Evolutionary conservation across 371 early-diverging fungal genomes (phyloP).

Genomic region (Synchytrium microbalum): DNA sequence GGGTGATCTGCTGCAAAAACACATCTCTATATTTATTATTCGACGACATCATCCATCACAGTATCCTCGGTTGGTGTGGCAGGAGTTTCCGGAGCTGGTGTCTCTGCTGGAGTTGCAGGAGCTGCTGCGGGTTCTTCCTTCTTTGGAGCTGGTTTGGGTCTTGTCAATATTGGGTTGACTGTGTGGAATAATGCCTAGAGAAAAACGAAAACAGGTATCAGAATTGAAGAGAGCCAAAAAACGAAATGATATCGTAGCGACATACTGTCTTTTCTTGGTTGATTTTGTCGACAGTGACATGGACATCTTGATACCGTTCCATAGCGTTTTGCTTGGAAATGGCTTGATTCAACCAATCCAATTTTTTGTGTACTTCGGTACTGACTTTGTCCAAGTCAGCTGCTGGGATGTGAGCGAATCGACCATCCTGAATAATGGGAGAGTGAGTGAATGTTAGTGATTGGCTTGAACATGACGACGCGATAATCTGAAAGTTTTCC

Average conservation of each 20-base stretch:
- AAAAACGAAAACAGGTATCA: conserved; percentile 9
- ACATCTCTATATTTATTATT: too few relatives aligned
- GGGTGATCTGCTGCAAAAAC: too few relatives aligned
- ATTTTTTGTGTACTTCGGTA: conserved; percentile 64
- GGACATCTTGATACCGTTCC: conserved; percentile 67
- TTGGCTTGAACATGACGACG: neutral
- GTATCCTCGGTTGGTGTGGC: too few relatives aligned
- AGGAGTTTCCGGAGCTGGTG: neutral
- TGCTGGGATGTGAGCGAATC: conserved; percentile 78
- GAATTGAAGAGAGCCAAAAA: conserved; percentile 2
- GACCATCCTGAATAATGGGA: conserved; percentile 45
- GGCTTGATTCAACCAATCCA: conserved; percentile 82
- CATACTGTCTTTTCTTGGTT: conserved; percentile 61
- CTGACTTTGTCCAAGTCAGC: conserved; percentile 78
- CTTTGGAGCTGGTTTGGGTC: conserved; percentile 75
- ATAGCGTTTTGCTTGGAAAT: conserved; percentile 62
- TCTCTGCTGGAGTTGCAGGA: neutral
- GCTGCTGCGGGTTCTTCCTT: conserved; percentile 24
- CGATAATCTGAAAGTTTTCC: neutral
- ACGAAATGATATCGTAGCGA: conserved; percentile 1
- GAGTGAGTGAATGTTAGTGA: neutral
- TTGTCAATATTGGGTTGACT: conserved; percentile 74
- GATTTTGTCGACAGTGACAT: conserved; percentile 65
- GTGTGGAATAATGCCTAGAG: conserved; percentile 31
- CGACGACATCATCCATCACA: too few relatives aligned